These are phyloP conservation scores for Lepidium didymum DNA, from an alignment of 345 rosid genomes.

Conservation along the genomic window DNA sequence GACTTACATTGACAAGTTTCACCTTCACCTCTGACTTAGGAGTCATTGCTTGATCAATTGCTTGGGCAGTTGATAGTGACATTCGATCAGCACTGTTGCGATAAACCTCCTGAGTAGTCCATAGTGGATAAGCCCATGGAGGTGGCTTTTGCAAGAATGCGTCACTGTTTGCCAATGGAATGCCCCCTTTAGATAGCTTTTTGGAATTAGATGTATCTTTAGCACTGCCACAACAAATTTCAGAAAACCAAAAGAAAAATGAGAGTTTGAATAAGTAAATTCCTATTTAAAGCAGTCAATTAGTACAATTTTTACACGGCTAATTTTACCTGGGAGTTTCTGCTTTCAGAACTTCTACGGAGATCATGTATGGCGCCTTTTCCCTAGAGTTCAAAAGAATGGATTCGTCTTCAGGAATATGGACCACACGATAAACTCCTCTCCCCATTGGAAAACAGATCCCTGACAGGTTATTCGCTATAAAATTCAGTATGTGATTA, in stretches of 20 bases:
- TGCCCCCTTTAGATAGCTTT: constrained; percentile 93
- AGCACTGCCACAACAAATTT: constrained; percentile 43
- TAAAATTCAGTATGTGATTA: background rate
- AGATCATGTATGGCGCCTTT: constrained; percentile 96
- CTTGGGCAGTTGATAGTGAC: constrained; percentile 93
- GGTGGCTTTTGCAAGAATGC: constrained; percentile 95
- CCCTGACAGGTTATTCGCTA: constrained; percentile 44
- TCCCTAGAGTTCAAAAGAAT: constrained; percentile 97
- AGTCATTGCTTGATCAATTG: constrained; percentile 99
- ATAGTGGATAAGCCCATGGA: constrained; percentile 99
- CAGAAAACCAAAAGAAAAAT: constrained; percentile 10
- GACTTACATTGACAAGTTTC: constrained; percentile 62
- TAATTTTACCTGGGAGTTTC: constrained; percentile 63
- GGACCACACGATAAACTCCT: constrained; percentile 90
- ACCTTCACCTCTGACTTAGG: constrained; percentile 63
- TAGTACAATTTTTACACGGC: background rate
- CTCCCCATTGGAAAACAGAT: constrained; percentile 98
- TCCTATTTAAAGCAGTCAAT: background rate
- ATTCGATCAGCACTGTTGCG: constrained; percentile 95
- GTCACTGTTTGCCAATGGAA: constrained; percentile 97
- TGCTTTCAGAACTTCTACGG: constrained; percentile 81
- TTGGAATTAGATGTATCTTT: constrained; percentile 70
- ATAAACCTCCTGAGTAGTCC: constrained; percentile 94
- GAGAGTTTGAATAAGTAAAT: background rate
- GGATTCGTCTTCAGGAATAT: constrained; percentile 97